Evolutionary conservation across 2,329 filamentous ascomycete species (phyloP).

Genomic region (Talaromyces sp.): DNA sequence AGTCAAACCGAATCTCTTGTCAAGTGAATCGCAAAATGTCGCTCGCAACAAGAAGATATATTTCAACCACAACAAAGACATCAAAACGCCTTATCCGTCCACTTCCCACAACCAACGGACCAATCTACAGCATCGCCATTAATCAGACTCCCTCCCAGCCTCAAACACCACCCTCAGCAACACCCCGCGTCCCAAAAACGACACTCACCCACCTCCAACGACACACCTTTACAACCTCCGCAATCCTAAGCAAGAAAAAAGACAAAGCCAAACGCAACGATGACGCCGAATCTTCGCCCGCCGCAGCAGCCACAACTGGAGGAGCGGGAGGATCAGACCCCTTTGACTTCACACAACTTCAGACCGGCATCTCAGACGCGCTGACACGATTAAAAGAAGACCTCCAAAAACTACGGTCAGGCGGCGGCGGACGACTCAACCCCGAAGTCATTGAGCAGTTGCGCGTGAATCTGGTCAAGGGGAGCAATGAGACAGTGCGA

Average conservation of each 20-base stretch:
- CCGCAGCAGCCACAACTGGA: conserved; percentile 17
- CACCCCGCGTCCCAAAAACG: neutral
- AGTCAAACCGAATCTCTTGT: neutral
- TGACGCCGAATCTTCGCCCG: neutral
- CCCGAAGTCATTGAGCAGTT: conserved; percentile 60
- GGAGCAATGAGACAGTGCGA: conserved; percentile 49
- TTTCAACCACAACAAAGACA: neutral
- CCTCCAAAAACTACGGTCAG: conserved; percentile 59
- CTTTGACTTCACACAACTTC: conserved; percentile 58
- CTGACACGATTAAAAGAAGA: conserved; percentile 59
- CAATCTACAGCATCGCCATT: neutral
- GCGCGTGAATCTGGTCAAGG: conserved; percentile 57
- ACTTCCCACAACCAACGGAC: neutral
- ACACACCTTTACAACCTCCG: conserved; percentile 13
- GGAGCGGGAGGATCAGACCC: conserved; percentile 49
- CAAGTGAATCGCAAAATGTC: conserved; percentile 1
- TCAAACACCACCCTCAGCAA: neutral
- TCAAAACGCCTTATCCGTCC: neutral
- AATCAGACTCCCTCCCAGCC: neutral
- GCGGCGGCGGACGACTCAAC: conserved; percentile 63
- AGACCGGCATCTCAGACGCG: conserved; percentile 54
- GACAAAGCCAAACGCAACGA: conserved; percentile 15
- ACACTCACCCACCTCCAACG: neutral
- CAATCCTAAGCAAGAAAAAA: conserved; percentile 14
- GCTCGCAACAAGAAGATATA: conserved; percentile 7